Conservation (phyloP, 352 stramenopile species). For the Achlya hypogyna region DNA sequence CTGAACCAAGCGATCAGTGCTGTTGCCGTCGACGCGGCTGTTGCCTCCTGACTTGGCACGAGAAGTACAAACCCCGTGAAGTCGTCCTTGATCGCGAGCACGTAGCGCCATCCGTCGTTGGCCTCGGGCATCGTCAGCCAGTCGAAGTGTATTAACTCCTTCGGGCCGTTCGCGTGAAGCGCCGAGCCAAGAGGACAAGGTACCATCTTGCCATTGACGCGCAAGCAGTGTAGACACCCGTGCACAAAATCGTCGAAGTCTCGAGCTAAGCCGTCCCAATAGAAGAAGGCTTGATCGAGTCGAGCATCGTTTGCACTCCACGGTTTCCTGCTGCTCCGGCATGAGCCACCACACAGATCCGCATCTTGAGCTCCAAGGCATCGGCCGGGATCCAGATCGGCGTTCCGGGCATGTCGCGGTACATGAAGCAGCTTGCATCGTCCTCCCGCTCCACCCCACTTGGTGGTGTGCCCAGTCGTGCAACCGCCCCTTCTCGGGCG, state of each 20-base stretch:
- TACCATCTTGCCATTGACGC: neutral
- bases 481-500: too few relatives aligned
- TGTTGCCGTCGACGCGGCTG: neutral
- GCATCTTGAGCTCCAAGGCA: neutral
- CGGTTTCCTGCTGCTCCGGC: slow-evolving; percentile 22
- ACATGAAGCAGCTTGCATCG: neutral
- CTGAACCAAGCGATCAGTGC: neutral
- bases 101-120: slow-evolving; percentile 18
- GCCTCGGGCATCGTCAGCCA: slow-evolving; percentile 24
- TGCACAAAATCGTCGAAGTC: slow-evolving; percentile 18
- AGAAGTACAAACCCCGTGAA: slow-evolving; percentile 26
- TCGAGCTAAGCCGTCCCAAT: slow-evolving; percentile 8
- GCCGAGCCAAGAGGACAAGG: slow-evolving; percentile 23
- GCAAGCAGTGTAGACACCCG: slow-evolving; percentile 15
- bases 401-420: neutral
- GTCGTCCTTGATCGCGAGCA: slow-evolving; percentile 27
- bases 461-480: too few relatives aligned
- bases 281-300: slow-evolving; percentile 17
- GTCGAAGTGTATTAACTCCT: slow-evolving; percentile 32
- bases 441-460: slow-evolving; percentile 4
- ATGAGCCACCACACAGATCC: neutral
- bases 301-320: slow-evolving; percentile 12
- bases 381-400: neutral
- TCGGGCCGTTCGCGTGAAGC: slow-evolving; percentile 26
- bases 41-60: slow-evolving; percentile 2